These are phyloP conservation scores for Hanseniaspora meyeri DNA, from an alignment of 805 yeast genomes.

Conservation along the genomic window DNA sequence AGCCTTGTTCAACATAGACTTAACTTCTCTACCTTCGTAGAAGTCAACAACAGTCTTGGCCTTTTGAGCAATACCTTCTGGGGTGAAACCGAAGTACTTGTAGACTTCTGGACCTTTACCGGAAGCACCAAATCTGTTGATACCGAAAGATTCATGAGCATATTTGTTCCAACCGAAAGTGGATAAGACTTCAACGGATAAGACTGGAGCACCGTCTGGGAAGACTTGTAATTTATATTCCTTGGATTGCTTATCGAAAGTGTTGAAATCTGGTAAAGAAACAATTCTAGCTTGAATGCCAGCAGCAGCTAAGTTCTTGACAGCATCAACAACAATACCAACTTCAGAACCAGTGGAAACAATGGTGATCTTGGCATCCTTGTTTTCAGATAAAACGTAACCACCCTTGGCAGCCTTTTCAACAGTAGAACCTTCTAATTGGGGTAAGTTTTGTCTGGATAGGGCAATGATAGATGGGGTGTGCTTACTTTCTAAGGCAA, in stretches of 20 bases:
- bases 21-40: slow-evolving; percentile 63
- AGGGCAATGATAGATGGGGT: slow-evolving; percentile 69
- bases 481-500: slow-evolving; percentile 45
- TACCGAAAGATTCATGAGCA: slow-evolving; percentile 92
- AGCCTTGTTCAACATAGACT: slow-evolving; percentile 71
- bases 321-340: slow-evolving; percentile 65
- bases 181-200: slow-evolving; percentile 88
- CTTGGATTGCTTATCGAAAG: slow-evolving; percentile 71
- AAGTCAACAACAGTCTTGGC: slow-evolving; percentile 66
- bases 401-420: slow-evolving; percentile 95
- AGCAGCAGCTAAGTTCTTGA: slow-evolving; percentile 51
- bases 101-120: slow-evolving; percentile 77
- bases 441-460: slow-evolving; percentile 82
- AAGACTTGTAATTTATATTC: slow-evolving; percentile 76
- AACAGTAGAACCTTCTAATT: slow-evolving; percentile 79
- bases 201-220: slow-evolving; percentile 87
- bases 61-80: slow-evolving; percentile 82
- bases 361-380: slow-evolving; percentile 55
- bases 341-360: slow-evolving; percentile 93
- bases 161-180: slow-evolving; percentile 88
- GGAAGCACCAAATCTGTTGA: slow-evolving; percentile 92
- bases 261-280: slow-evolving; percentile 82
- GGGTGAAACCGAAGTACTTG: slow-evolving; percentile 78
- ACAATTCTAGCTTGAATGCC: slow-evolving; percentile 75
- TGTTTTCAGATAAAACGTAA: slow-evolving; percentile 50